Conservation (phyloP, 2,329 filamentous ascomycete species). For the Trichoderma simmonsii region DNA sequence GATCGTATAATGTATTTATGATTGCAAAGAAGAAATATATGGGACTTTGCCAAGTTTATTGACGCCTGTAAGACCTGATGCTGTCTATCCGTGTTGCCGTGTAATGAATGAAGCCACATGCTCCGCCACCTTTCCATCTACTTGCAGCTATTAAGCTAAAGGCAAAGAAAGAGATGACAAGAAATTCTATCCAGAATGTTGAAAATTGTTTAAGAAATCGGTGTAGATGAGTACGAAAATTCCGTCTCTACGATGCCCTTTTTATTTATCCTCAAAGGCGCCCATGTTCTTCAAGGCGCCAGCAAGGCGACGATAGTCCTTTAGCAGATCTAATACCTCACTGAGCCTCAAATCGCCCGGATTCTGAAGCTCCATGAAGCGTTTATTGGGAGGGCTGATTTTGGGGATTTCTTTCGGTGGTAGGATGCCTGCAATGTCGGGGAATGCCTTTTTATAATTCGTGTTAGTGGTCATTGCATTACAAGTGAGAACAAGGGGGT, state of each 20-base stretch:
- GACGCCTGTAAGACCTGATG: neutral
- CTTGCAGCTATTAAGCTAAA: neutral
- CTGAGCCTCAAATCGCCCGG: conserved; percentile 67
- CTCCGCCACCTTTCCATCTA: neutral
- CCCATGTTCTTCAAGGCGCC: conserved; percentile 60
- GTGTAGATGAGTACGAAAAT: neutral
- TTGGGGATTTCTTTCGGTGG: conserved; percentile 55
- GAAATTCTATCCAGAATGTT: neutral
- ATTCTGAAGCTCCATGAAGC: conserved; percentile 70
- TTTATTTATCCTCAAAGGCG: conserved; percentile 50
- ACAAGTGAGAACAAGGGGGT: neutral
- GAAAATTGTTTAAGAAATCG: neutral
- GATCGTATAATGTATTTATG: conserved; percentile 5
- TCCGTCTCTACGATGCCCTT: neutral
- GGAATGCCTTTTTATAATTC: conserved; percentile 49
- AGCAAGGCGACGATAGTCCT: conserved; percentile 72
- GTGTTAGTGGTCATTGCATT: conserved; percentile 2
- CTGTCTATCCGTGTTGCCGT: neutral
- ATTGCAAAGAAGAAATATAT: neutral
- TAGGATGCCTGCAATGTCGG: conserved; percentile 54
- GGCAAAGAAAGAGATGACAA: neutral
- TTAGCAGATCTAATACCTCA: conserved; percentile 69
- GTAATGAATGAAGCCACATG: neutral
- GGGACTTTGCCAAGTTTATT: neutral
- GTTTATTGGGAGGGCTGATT: conserved; percentile 64